Evolutionary conservation across 2,329 filamentous ascomycete species (phyloP).

Genomic region (Hyphodiscus sp.): DNA sequence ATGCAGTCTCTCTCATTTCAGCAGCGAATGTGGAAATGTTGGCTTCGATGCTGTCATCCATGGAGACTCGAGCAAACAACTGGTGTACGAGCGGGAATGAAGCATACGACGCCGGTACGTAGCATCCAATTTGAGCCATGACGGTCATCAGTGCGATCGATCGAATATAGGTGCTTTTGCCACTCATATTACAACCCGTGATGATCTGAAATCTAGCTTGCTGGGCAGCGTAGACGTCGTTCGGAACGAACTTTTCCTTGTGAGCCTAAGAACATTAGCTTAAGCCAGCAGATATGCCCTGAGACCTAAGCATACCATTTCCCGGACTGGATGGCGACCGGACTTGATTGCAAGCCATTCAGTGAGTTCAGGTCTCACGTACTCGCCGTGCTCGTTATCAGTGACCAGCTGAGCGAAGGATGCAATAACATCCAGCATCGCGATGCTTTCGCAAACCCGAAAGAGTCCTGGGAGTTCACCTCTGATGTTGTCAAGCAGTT

Average conservation of each 20-base stretch:
- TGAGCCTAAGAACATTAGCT: constrained; percentile 42
- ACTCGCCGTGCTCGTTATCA: constrained; percentile 43
- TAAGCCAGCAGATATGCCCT: neutral
- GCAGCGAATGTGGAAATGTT: constrained; percentile 91
- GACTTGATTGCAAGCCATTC: constrained; percentile 59
- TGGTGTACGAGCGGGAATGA: constrained; percentile 74
- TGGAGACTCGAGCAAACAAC: constrained; percentile 81
- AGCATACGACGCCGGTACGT: constrained; percentile 81
- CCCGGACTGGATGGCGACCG: constrained; percentile 58
- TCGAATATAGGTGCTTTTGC: constrained; percentile 92
- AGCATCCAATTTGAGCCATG: constrained; percentile 91
- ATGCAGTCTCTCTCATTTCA: constrained; percentile 94
- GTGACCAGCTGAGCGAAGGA: constrained; percentile 71
- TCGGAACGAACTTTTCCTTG: constrained; percentile 67
- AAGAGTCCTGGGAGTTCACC: constrained; percentile 68
- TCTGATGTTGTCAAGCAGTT: constrained; percentile 67
- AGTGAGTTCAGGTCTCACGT: constrained; percentile 56
- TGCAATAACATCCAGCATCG: constrained; percentile 78
- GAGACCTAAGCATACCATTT: constrained; percentile 26
- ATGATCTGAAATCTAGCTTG: constrained; percentile 85
- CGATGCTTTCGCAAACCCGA: constrained; percentile 78
- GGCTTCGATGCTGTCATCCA: constrained; percentile 80
- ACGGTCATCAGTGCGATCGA: constrained; percentile 77
- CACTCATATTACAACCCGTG: constrained; percentile 97
- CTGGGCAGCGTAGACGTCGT: constrained; percentile 79